Conservation (phyloP, 106 monocot species). For the Phalaenopsis aphrodite region DNA sequence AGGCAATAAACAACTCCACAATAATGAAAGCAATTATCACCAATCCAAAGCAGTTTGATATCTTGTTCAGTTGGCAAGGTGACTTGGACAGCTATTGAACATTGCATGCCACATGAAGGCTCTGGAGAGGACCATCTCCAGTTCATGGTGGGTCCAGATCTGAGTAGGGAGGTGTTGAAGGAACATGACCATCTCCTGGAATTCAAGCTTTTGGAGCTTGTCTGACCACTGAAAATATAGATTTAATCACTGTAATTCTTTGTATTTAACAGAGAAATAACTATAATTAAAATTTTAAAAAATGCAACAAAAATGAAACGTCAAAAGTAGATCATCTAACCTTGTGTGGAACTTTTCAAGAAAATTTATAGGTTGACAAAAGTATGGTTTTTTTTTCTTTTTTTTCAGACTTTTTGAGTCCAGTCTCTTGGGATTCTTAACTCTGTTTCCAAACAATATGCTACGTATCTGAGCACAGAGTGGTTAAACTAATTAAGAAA, state of each 20-base stretch:
- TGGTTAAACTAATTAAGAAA: too few species aligned
- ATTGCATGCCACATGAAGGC: conserved; percentile 99
- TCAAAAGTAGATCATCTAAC: too few species aligned
- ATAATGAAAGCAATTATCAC: background rate
- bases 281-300: background rate
- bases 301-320: background rate
- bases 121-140: conserved; percentile 92
- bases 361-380: too few species aligned
- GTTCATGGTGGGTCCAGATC: conserved; percentile 85
- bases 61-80: conserved; percentile 50
- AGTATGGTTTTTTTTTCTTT: too few species aligned
- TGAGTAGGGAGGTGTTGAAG: conserved; percentile 90
- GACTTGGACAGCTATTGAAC: conserved; percentile 95
- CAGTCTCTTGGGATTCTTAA: too few species aligned
- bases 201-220: conserved; percentile 77
- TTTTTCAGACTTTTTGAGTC: too few species aligned
- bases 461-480: too few species aligned
- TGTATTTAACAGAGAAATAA: background rate
- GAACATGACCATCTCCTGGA: conserved; percentile 99
- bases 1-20: background rate
- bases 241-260: background rate
- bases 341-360: too few species aligned
- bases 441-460: too few species aligned
- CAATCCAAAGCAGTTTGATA: background rate
- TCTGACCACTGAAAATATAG: conserved; percentile 76